Evolutionary conservation across 2,329 filamentous ascomycete genomes (phyloP).

Genomic region (Polytolypa hystricis): DNA sequence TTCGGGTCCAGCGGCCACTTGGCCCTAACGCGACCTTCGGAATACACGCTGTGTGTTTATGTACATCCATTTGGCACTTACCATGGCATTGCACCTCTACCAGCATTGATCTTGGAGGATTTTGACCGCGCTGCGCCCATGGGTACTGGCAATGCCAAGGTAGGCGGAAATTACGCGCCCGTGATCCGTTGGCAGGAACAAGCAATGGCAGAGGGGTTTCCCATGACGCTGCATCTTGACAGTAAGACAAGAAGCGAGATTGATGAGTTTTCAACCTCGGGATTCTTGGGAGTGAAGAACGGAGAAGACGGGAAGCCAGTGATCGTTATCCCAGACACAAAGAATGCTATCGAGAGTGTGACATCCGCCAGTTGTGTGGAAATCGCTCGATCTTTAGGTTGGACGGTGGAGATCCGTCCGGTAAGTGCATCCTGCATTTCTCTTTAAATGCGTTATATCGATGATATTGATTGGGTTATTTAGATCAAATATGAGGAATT

Average conservation of each 20-base stretch:
- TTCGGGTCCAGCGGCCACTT: conserved; percentile 21
- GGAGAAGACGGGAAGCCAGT: conserved; percentile 13
- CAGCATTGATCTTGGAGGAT: conserved; percentile 24
- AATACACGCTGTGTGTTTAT: conserved; percentile 24
- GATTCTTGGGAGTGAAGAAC: conserved; percentile 23
- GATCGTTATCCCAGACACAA: conserved; percentile 22
- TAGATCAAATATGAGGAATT: conserved; percentile 16
- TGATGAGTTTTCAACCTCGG: conserved; percentile 27
- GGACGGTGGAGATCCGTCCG: conserved; percentile 21
- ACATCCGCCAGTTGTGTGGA: conserved; percentile 18
- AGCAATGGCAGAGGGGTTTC: conserved; percentile 21
- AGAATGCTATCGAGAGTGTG: conserved; percentile 20
- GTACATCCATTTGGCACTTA: conserved; percentile 18
- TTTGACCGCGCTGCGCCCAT: conserved; percentile 26
- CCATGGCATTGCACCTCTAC: conserved; percentile 16
- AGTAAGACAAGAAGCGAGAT: conserved; percentile 20
- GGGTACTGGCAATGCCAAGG: conserved; percentile 24
- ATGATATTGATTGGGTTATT: not conserved
- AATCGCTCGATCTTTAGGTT: conserved; percentile 21
- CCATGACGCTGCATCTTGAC: conserved; percentile 26
- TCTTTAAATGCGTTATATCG: not conserved
- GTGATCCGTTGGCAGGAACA: conserved; percentile 22
- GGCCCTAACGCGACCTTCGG: conserved; percentile 14
- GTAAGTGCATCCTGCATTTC: conserved; percentile 12
- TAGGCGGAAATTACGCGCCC: conserved; percentile 29